phyloP scores from a whole-genome alignment of 1,139 yeast genomes.

The Hanseniaspora uvarum region DNA sequence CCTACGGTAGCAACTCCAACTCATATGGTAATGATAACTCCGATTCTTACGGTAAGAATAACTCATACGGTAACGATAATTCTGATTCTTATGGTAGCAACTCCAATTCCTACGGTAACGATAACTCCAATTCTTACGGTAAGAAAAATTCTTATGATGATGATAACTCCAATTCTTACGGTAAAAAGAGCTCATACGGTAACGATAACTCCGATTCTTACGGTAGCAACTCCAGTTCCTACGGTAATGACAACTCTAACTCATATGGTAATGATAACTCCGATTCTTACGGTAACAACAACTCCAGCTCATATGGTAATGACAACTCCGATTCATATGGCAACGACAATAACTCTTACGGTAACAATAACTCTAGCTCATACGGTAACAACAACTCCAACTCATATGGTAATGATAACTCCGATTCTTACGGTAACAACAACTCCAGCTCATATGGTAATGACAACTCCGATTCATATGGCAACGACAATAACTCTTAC shows the following conservation, averaged over 20 bases:
- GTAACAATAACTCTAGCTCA: conserved; percentile 21
- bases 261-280: conserved; percentile 17
- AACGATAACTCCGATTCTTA: not conserved
- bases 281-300: conserved; percentile 19
- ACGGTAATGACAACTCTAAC: conserved; percentile 20
- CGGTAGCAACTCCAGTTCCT: not conserved
- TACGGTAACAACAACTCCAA: conserved; percentile 23
- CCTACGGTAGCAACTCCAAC: conserved; percentile 22
- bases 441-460: conserved; percentile 24
- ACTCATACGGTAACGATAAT: conserved; percentile 17
- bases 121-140: conserved; percentile 26
- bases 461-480: conserved; percentile 21
- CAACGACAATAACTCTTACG: not conserved
- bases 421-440: conserved; percentile 23
- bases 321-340: not conserved
- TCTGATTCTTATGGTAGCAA: conserved; percentile 22
- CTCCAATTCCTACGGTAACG: conserved; percentile 20
- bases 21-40: conserved; percentile 17
- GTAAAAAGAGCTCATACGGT: conserved; percentile 19
- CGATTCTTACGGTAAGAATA: conserved; percentile 19
- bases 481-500: conserved; percentile 24
- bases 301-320: conserved; percentile 18
- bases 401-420: conserved; percentile 20
- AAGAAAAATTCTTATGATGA: conserved; percentile 19
- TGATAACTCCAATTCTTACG: conserved; percentile 21